Conservation (phyloP, 1,139 yeast species). For the Arxiozyma heterogenica region DNA sequence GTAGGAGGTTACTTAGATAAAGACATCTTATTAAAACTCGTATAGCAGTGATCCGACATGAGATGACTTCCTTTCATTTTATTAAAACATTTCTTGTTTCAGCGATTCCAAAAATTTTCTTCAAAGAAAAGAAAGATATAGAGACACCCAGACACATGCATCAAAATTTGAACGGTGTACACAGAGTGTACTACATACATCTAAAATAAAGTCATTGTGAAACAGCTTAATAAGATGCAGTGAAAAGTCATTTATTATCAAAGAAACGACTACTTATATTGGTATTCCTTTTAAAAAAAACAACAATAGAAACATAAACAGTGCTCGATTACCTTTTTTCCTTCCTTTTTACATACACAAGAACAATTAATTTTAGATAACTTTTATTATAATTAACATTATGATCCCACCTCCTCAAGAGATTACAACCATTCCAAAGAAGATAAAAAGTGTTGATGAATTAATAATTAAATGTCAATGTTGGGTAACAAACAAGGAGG, state of each 20-base stretch:
- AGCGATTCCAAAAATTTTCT: background rate
- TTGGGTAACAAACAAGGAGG: conserved; percentile 64
- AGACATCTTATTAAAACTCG: background rate
- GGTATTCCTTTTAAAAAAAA: background rate
- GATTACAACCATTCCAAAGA: conserved; percentile 13
- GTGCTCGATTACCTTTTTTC: background rate
- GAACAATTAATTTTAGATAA: too few relatives aligned
- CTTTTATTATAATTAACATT: background rate
- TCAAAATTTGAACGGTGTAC: background rate
- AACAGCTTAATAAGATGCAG: too few relatives aligned
- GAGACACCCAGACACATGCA: background rate
- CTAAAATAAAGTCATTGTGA: too few relatives aligned
- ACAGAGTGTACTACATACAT: background rate
- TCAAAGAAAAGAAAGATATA: background rate
- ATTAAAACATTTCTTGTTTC: too few relatives aligned
- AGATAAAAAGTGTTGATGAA: conserved; percentile 36
- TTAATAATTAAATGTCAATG: conserved; percentile 69
- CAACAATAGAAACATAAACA: too few relatives aligned
- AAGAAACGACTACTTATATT: background rate
- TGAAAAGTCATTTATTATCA: too few relatives aligned
- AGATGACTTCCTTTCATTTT: background rate
- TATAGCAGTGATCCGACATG: background rate
- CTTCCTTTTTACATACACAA: background rate
- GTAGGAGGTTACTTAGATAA: background rate
- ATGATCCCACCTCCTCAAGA: background rate